phyloP scores from a whole-genome alignment of 106 monocot genomes.

The Ottelia alismoides region DNA sequence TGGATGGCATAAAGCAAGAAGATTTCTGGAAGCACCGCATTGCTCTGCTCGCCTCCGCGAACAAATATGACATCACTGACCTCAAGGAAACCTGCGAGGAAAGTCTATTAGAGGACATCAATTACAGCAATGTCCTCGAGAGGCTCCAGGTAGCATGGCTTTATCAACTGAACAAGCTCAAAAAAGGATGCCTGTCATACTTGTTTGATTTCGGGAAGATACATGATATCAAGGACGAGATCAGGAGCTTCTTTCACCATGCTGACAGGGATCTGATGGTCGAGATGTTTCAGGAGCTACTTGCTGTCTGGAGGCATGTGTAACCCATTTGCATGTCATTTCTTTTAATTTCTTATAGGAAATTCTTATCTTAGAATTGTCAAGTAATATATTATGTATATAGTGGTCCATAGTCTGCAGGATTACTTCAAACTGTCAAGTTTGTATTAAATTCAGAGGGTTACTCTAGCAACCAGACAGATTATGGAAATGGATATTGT shows the following conservation, averaged over 20 bases:
- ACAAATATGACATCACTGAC: conserved; percentile 63
- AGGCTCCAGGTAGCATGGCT: conserved; percentile 79
- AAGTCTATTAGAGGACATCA: conserved; percentile 75
- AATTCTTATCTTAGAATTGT: too few relatives aligned
- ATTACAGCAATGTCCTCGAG: conserved; percentile 61
- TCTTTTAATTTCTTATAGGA: too few relatives aligned
- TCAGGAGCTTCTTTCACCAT: conserved; percentile 48
- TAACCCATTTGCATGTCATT: too few relatives aligned
- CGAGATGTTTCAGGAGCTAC: conserved; percentile 87
- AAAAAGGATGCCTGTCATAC: conserved; percentile 68
- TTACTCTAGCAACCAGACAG: too few relatives aligned
- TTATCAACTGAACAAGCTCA: conserved; percentile 67
- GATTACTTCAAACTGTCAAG: too few relatives aligned
- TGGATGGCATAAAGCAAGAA: conserved; percentile 58
- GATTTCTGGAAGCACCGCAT: conserved; percentile 75
- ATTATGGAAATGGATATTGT: too few relatives aligned
- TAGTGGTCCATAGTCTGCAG: too few relatives aligned
- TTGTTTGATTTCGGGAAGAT: conserved; percentile 89
- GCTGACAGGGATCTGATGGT: conserved; percentile 74
- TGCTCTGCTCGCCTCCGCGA: conserved; percentile 51
- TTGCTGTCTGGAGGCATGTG: conserved; percentile 55
- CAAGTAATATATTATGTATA: too few relatives aligned
- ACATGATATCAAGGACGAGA: conserved; percentile 68
- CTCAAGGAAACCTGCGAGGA: conserved; percentile 87
- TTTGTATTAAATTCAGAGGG: too few relatives aligned